Evolutionary conservation across 2,329 filamentous ascomycete species (phyloP).

Genomic region (Aspergillus ochraceus): DNA sequence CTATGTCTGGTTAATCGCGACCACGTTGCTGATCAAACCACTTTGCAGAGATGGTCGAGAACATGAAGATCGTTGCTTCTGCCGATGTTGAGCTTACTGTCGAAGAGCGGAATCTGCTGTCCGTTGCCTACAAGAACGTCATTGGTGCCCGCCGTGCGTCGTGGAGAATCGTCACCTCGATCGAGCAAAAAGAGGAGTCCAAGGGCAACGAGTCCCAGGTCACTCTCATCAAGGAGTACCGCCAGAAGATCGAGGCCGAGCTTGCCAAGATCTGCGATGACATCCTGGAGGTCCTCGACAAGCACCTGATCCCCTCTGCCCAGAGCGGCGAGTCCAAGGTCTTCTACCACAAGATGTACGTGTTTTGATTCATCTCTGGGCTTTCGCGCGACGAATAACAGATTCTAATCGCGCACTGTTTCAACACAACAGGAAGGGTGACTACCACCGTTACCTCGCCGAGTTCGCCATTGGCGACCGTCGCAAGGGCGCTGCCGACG

Average conservation of each 20-base stretch:
- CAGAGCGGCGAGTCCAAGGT: slow-evolving; percentile 98
- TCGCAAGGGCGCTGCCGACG: slow-evolving; percentile 91
- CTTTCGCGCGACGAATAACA: slow-evolving; percentile 10
- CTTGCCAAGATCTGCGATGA: slow-evolving; percentile 97
- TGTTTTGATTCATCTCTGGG: slow-evolving; percentile 4
- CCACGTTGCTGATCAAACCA: slow-evolving; percentile 25
- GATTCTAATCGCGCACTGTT: slow-evolving; percentile 16
- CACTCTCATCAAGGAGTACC: slow-evolving; percentile 92
- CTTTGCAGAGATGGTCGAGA: slow-evolving; percentile 91
- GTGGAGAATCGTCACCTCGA: slow-evolving; percentile 97
- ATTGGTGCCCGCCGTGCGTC: slow-evolving; percentile 95
- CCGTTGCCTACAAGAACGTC: slow-evolving; percentile 99
- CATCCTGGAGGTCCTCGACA: slow-evolving; percentile 90
- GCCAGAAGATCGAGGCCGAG: slow-evolving; percentile 96
- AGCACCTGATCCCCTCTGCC: slow-evolving; percentile 90
- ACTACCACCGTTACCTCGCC: slow-evolving; percentile 98
- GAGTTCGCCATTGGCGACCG: slow-evolving; percentile 94
- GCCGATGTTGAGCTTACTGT: slow-evolving; percentile 81
- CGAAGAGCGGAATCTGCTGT: slow-evolving; percentile 96
- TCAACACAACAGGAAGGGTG: slow-evolving; percentile 76
- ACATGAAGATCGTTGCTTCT: slow-evolving; percentile 98
- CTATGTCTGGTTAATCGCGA: background rate
- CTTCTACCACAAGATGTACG: slow-evolving; percentile 99
- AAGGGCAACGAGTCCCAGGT: slow-evolving; percentile 96
- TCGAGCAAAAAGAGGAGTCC: slow-evolving; percentile 99